Evolutionary conservation across 768 basidiomycete species (phyloP), one percentile per base, ranked within the genome.

Genomic region (Crassisporium funariophilum): DNA sequence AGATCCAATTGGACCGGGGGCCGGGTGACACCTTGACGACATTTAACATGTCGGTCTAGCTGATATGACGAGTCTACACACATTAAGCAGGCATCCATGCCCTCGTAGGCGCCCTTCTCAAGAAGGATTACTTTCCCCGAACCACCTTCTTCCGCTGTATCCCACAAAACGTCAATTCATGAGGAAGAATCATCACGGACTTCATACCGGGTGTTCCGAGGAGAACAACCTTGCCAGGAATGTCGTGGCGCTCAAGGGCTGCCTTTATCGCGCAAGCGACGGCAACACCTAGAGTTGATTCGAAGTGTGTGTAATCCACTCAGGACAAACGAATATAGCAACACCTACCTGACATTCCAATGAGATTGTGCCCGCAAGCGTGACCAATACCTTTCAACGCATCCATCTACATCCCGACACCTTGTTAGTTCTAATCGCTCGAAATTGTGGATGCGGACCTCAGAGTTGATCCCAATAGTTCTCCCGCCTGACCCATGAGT

Each of bases 1-100:
- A 3, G 83, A 85, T 5, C 77, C 75, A 4, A 80, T 73, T 1
- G 88, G 88, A 1, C 91, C 89, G 13, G 88, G 84, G 31, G 85
- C 87, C 12, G 91, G 88, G 54, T 90, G 89, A 54, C 85, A 91
- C 86, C 89, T 89, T n/a, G n/a, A n/a, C n/a, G n/a, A 23, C 4
- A 35, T 16, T 11, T 22, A 3, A 10, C 4, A 20, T 8, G 11
- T 41, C 23, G 17, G 15, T 10, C 13, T 6, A 25, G 5, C 10
- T 19, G 27, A 11, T 13, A 21, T 17, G 42, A 11, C 35, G 15
- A 37, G 34, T 5, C 16, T 16, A 3, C 2, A 58, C 74, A 84
- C 90, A 91, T 90, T 46, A 91, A 65, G 58, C 91, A 90, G 5
- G 79, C 77, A 42, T 81, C 84, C 82, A 93, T 88, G 5, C 74